Base-by-base conservation (phyloP, 495 filamentous ascomycete genomes). In the Sporormia fimetaria region DNA sequence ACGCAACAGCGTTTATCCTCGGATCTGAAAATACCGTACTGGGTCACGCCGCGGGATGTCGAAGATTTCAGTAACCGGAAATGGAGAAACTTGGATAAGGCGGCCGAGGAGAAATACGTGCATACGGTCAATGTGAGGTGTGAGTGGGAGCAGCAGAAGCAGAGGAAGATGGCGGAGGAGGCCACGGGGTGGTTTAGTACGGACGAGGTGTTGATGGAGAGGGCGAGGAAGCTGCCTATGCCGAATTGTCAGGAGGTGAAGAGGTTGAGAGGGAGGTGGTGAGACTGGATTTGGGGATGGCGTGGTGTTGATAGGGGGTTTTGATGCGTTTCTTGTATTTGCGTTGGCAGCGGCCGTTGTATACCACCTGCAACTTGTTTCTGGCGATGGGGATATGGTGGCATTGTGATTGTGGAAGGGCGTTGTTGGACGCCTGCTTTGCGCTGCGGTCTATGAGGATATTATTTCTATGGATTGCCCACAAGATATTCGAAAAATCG, bases 171-270 rank as follows among this genome's bases (percentile, higher is more conserved):
- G 62, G 63, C 76, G 29, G 73, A 94, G 35, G 81, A 83, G 21
- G 87, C 90, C 2, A 76, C 81, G 53, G 88, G 90, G 9, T 94
- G 84, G 81, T 87, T 96, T 54, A 83, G 73, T 62, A 71, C 70
- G 27, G 85, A 94, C 57, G 64, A 68, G 23, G 77, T 78, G 37
- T 83, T 83, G 69, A 74, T 94, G 76, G 67, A 72, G 44, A 59
- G 65, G 42, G 80, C 80, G 18, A 63, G 71, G 26, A 63, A 66
- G 3, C 70, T 81, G 67, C 69, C 77, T 42, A 62, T 74, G 61
- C 68, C 64, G 59, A 70, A 61, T 47, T 81, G 77, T 57, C 58
- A 55, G 51, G 64, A 62, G 42, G 52, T 78, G 47, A 63, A 71
- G 33, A 52, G 63, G 30, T 52, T 75, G 50, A 33, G 17, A 6